Conservation (phyloP, 2,329 filamentous ascomycete genomes). For the Acrodontium crateriforme region DNA sequence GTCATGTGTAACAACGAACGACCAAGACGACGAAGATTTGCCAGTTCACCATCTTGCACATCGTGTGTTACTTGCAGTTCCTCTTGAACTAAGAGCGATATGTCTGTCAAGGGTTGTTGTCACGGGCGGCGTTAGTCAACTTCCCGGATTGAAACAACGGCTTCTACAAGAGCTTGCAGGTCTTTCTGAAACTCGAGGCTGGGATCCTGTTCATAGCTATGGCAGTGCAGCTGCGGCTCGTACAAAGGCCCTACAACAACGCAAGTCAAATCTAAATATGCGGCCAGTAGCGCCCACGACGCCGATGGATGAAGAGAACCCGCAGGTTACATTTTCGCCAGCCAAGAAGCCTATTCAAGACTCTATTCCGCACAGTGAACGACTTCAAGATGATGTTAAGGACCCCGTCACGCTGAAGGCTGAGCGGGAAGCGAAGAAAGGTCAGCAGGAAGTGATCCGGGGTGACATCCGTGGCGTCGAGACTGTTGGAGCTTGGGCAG, state of each 20-base stretch:
- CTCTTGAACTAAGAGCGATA: constrained; percentile 65
- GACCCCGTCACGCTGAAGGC: constrained; percentile 42
- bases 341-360: constrained; percentile 15
- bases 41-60: constrained; percentile 67
- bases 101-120: constrained; percentile 87
- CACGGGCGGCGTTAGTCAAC: constrained; percentile 63
- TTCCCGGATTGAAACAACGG: constrained; percentile 66
- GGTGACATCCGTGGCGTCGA: constrained; percentile 53
- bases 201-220: constrained; percentile 63
- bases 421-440: constrained; percentile 29
- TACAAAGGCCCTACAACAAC: constrained; percentile 5
- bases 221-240: constrained; percentile 30
- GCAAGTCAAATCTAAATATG: constrained; percentile 6
- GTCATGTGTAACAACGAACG: constrained; percentile 34
- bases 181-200: constrained; percentile 56
- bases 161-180: constrained; percentile 60
- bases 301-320: constrained; percentile 1
- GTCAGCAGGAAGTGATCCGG: constrained; percentile 31
- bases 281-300: background rate
- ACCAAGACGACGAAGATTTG: constrained; percentile 76
- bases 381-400: constrained; percentile 18
- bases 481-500: constrained; percentile 59
- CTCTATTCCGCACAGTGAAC: constrained; percentile 9
- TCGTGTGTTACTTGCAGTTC: constrained; percentile 57
- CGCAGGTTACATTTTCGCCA: constrained; percentile 6